Conservation (phyloP, 1,139 yeast genomes). For the Sugiyamaella grinbergsii region DNA sequence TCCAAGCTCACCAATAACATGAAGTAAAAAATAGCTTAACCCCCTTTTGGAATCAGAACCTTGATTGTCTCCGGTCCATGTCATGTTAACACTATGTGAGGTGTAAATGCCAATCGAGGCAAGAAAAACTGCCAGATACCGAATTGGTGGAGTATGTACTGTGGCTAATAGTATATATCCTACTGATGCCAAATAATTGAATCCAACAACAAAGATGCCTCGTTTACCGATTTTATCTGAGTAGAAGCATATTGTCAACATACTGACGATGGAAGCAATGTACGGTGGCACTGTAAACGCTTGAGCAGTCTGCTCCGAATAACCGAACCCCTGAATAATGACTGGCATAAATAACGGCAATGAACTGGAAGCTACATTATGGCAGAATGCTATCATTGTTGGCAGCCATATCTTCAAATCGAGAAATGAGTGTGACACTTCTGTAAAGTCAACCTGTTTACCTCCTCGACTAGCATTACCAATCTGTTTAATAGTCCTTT, state of each 20-base stretch:
- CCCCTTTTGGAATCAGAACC: conserved; percentile 38
- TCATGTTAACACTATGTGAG: conserved; percentile 34
- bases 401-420: conserved; percentile 33
- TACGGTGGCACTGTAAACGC: conserved; percentile 38
- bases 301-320: conserved; percentile 32
- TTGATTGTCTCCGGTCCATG: conserved; percentile 42
- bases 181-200: conserved; percentile 32
- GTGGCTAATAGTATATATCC: conserved; percentile 39
- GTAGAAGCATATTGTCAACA: conserved; percentile 26
- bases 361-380: conserved; percentile 36
- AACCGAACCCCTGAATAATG: conserved; percentile 37
- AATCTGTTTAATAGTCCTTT: conserved; percentile 31
- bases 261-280: conserved; percentile 29
- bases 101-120: conserved; percentile 39
- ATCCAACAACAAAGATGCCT: conserved; percentile 33
- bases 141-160: conserved; percentile 28
- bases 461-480: conserved; percentile 27
- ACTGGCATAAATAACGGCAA: conserved; percentile 37
- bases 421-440: conserved; percentile 24
- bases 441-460: conserved; percentile 26
- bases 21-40: conserved; percentile 36
- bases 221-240: conserved; percentile 33
- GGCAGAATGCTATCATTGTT: conserved; percentile 33
- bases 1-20: conserved; percentile 39
- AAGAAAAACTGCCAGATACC: conserved; percentile 38